Percentiles rank a stretch among this genome's conserved stretches.
Conservation (phyloP, 2,329 filamentous ascomycete species). For the Xylariaceae sp. region DNA sequence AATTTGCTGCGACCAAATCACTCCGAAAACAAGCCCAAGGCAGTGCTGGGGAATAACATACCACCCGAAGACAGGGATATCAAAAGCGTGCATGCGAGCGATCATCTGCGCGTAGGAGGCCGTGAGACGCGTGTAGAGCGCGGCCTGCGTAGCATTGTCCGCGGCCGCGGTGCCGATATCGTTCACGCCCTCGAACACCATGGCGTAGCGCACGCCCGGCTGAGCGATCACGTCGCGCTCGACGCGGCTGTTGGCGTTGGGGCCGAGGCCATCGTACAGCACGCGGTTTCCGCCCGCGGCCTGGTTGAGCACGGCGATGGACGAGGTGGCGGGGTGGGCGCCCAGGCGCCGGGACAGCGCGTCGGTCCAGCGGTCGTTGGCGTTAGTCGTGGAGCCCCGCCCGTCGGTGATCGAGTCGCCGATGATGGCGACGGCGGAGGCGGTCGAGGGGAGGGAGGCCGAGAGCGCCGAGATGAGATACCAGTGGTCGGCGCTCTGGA, state of each 20-base stretch:
- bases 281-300: conserved; percentile 62
- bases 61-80: conserved; percentile 53
- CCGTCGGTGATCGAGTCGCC: conserved; percentile 68
- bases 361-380: conserved; percentile 43
- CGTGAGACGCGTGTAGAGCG: conserved; percentile 32
- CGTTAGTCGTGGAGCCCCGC: conserved; percentile 53
- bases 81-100: conserved; percentile 44
- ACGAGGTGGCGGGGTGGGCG: not conserved
- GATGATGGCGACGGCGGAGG: conserved; percentile 44
- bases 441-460: conserved; percentile 48
- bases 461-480: conserved; percentile 58
- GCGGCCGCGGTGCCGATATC: conserved; percentile 48
- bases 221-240: conserved; percentile 59
- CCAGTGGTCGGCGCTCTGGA: conserved; percentile 39
- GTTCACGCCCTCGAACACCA: conserved; percentile 62
- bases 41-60: not conserved
- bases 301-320: conserved; percentile 45
- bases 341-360: conserved; percentile 38
- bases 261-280: conserved; percentile 54
- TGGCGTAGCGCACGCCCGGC: conserved; percentile 46
- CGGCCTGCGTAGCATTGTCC: not conserved
- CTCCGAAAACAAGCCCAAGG: not conserved
- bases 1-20: too few relatives aligned
- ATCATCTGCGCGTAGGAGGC: conserved; percentile 54
- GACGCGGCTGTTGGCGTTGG: conserved; percentile 51